Conservation (phyloP, 169 alveolate genomes). For the Eimeria necatrix region DNA sequence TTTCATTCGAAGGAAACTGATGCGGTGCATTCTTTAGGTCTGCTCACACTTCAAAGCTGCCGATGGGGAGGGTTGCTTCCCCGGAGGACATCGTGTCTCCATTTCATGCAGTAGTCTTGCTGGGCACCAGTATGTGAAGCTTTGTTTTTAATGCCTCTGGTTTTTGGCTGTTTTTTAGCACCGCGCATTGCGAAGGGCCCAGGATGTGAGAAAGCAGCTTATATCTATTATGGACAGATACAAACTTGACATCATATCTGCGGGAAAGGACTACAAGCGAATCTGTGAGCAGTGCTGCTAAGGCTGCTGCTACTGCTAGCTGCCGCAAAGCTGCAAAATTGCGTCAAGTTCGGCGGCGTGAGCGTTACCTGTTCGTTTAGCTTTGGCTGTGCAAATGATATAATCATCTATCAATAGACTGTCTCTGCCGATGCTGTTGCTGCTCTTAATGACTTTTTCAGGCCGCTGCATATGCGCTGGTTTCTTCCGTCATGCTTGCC, state of each 20-base stretch:
- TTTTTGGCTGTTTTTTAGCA: constrained; percentile 71
- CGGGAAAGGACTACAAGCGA: constrained; percentile 93
- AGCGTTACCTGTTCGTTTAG: neutral
- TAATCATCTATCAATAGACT: neutral
- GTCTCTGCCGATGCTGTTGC: neutral
- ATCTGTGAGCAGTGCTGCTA: constrained; percentile 93
- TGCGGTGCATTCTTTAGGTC: too few relatives aligned
- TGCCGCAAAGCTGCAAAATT: too few relatives aligned
- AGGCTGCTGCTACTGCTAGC: neutral
- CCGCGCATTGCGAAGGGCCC: constrained; percentile 97
- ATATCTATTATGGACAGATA: constrained; percentile 97
- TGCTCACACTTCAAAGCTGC: too few relatives aligned
- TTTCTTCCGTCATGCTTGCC: constrained; percentile 98
- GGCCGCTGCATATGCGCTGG: constrained; percentile 96
- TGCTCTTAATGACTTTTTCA: neutral
- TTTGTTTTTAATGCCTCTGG: too few relatives aligned
- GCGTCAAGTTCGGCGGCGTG: too few relatives aligned
- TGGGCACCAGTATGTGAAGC: too few relatives aligned
- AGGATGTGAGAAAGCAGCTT: constrained; percentile 98
- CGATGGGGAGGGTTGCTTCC: too few relatives aligned
- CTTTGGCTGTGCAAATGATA: neutral
- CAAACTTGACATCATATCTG: constrained; percentile 92
- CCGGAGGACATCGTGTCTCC: too few relatives aligned
- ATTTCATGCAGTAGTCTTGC: too few relatives aligned
- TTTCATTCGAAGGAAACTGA: too few relatives aligned